phyloP scores from a whole-genome alignment of 768 basidiomycete genomes.

The Termitomyces sp. region DNA sequence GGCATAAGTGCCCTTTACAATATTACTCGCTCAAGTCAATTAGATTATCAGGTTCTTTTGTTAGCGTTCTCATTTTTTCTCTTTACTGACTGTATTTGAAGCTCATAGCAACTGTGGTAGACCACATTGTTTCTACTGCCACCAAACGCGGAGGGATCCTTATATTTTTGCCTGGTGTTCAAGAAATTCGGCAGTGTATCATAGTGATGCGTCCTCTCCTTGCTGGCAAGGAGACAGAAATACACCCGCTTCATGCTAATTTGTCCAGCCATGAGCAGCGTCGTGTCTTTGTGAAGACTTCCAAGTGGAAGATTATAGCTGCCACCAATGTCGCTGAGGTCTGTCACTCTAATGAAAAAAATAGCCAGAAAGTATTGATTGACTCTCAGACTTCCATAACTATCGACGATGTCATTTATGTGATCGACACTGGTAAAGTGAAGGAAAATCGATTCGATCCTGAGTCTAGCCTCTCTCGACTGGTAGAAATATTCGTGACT shows the following conservation, averaged over 20 bases:
- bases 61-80: background rate
- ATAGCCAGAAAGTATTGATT: background rate
- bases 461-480: slow-evolving; percentile 64
- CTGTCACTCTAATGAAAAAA: slow-evolving; percentile 12
- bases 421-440: slow-evolving; percentile 81
- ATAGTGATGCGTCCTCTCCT: slow-evolving; percentile 45
- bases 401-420: slow-evolving; percentile 85
- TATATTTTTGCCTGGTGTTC: slow-evolving; percentile 88
- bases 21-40: slow-evolving; percentile 55
- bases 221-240: slow-evolving; percentile 37
- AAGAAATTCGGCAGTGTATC: slow-evolving; percentile 80
- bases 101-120: slow-evolving; percentile 66
- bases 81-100: slow-evolving; percentile 23
- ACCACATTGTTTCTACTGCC: slow-evolving; percentile 53
- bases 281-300: slow-evolving; percentile 61
- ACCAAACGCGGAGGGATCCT: slow-evolving; percentile 65
- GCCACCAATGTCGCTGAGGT: slow-evolving; percentile 93
- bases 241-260: slow-evolving; percentile 88
- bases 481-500: slow-evolving; percentile 79
- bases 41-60: slow-evolving; percentile 66
- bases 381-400: slow-evolving; percentile 80
- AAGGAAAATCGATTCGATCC: slow-evolving; percentile 79
- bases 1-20: slow-evolving; percentile 54
- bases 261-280: slow-evolving; percentile 83
- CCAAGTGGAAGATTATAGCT: slow-evolving; percentile 79